Evolutionary conservation across 768 basidiomycete species (phyloP).

Genomic region (Pleurotus pulmonarius): DNA sequence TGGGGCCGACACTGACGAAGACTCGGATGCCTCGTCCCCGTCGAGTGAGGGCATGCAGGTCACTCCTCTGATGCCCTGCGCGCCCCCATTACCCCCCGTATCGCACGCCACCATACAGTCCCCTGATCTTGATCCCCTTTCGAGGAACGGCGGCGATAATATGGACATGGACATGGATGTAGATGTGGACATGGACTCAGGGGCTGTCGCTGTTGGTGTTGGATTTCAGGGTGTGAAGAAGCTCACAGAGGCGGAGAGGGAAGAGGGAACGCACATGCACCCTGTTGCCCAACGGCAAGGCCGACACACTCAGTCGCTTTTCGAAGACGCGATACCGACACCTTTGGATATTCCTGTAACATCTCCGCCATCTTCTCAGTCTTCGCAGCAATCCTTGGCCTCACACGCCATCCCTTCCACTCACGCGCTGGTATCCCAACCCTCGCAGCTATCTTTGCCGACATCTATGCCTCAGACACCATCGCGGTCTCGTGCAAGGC

Average conservation of each 20-base stretch:
- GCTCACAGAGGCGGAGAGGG: slow-evolving; percentile 7
- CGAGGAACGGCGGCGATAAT: slow-evolving; percentile 13
- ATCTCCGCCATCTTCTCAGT: background rate
- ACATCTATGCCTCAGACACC: background rate
- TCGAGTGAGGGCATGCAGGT: background rate
- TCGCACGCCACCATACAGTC: background rate
- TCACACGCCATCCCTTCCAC: background rate
- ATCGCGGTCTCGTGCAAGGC: background rate
- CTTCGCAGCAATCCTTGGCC: background rate
- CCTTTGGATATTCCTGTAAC: background rate
- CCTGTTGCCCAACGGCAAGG: slow-evolving; percentile 34
- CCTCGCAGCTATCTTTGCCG: background rate
- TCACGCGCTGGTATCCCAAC: background rate
- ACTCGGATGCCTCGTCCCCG: background rate
- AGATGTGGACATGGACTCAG: slow-evolving; percentile 22
- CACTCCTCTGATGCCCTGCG: background rate
- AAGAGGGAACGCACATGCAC: slow-evolving; percentile 50
- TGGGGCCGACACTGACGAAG: slow-evolving; percentile 13
- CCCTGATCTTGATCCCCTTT: background rate
- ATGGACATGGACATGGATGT: slow-evolving; percentile 16
- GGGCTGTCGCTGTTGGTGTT: slow-evolving; percentile 20
- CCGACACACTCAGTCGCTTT: slow-evolving; percentile 6
- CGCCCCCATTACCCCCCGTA: background rate
- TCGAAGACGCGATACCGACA: background rate
- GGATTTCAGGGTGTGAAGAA: slow-evolving; percentile 1